Percentiles rank a stretch among this genome's conserved stretches.
Conservation (phyloP, 2,329 filamentous ascomycete genomes). For the Ilyonectria sp. region DNA sequence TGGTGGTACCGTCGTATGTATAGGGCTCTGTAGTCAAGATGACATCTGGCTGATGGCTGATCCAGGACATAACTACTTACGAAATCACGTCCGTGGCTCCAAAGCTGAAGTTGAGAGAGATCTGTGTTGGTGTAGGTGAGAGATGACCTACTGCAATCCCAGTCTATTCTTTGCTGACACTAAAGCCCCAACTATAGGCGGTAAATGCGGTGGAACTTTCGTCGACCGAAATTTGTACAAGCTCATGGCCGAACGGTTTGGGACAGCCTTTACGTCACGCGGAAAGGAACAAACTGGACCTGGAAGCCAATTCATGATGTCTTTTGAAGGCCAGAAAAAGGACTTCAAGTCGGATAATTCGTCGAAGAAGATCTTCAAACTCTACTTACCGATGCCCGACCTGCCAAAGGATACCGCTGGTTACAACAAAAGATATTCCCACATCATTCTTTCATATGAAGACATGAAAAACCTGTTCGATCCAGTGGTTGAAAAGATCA, state of each 20-base stretch:
- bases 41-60: not conserved
- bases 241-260: conserved; percentile 27
- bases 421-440: too few species aligned
- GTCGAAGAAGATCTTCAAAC: too few species aligned
- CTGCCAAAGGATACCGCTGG: too few species aligned
- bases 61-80: conserved; percentile 19
- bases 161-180: too few species aligned
- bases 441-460: not conserved
- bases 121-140: conserved; percentile 3
- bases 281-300: conserved; percentile 27
- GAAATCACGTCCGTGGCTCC: conserved; percentile 1
- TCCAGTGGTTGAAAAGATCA: conserved; percentile 13
- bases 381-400: too few species aligned
- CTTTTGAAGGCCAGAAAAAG: conserved; percentile 34
- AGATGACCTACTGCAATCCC: too few species aligned
- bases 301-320: conserved; percentile 35
- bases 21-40: too few species aligned
- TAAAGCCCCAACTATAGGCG: not conserved
- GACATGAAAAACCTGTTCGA: conserved; percentile 25
- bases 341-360: conserved; percentile 29
- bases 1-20: conserved; percentile 17
- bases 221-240: conserved; percentile 33
- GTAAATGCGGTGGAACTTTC: conserved; percentile 33
- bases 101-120: conserved; percentile 3
- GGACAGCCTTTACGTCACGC: conserved; percentile 23